Evolutionary conservation across 1,139 yeast species (phyloP).

Genomic region (Yamadazyma mexicana): DNA sequence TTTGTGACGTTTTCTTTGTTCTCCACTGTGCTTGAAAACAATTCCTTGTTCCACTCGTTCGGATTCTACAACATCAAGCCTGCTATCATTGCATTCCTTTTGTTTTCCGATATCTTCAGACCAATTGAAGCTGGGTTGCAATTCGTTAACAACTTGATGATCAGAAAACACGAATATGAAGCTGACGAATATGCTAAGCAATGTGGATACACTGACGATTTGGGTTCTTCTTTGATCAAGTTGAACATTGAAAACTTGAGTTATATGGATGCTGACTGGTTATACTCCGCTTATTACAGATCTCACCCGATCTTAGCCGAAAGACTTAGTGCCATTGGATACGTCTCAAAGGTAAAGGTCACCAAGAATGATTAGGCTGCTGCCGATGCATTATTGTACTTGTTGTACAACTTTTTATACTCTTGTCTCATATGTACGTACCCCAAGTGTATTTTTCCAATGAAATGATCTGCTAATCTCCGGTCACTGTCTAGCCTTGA

Average conservation of each 20-base stretch:
- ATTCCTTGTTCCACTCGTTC: constrained; percentile 72
- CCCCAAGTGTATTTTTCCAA: constrained; percentile 85
- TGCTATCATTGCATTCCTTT: constrained; percentile 72
- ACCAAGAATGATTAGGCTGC: constrained; percentile 22
- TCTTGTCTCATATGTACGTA: constrained; percentile 73
- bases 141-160: constrained; percentile 65
- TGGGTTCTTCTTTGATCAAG: constrained; percentile 71
- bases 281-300: constrained; percentile 84
- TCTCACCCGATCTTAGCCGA: constrained; percentile 91
- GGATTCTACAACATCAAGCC: constrained; percentile 73
- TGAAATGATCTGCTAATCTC: constrained; percentile 86
- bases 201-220: constrained; percentile 67
- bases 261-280: constrained; percentile 83
- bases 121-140: constrained; percentile 74
- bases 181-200: constrained; percentile 85
- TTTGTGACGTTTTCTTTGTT: constrained; percentile 68
- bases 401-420: constrained; percentile 46
- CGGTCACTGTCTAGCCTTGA: constrained; percentile 87
- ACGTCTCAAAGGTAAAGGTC: constrained; percentile 46
- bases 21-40: constrained; percentile 76
- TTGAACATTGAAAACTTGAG: constrained; percentile 79
- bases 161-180: constrained; percentile 87
- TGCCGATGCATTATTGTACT: constrained; percentile 11
- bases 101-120: constrained; percentile 70
- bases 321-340: constrained; percentile 73